phyloP scores from a whole-genome alignment of 1,284 basidiomycete species.

The Sanghuangporus sanghuang region DNA sequence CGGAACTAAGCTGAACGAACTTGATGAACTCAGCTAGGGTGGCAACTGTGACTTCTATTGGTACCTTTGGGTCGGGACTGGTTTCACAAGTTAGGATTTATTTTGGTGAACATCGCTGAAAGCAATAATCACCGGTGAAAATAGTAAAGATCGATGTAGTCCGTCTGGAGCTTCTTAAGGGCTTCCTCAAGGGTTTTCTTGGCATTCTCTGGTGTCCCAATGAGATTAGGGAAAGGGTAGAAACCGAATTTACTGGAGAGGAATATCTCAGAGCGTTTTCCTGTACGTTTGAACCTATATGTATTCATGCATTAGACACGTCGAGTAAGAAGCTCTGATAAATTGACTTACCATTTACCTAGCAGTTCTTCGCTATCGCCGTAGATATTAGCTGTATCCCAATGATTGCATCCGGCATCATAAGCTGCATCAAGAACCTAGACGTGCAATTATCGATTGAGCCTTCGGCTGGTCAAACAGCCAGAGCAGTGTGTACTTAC shows the following conservation, averaged over 20 bases:
- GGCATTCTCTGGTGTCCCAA: conserved; percentile 32
- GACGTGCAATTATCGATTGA: conserved; percentile 1
- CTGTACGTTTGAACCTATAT: conserved; percentile 39
- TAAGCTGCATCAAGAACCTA: conserved; percentile 38
- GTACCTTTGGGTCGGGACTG: conserved; percentile 37
- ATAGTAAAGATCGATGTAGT: conserved; percentile 45
- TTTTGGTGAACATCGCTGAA: background rate
- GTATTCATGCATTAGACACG: background rate
- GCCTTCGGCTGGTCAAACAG: background rate
- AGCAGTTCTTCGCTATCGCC: conserved; percentile 40
- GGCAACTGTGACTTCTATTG: conserved; percentile 46
- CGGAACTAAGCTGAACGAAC: conserved; percentile 25
- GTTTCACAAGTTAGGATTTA: conserved; percentile 10
- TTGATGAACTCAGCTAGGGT: conserved; percentile 53
- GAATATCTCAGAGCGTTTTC: conserved; percentile 41
- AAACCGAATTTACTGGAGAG: conserved; percentile 49
- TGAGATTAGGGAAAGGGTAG: conserved; percentile 19
- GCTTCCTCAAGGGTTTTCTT: conserved; percentile 32
- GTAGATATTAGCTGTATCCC: conserved; percentile 41
- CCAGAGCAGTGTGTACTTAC: background rate
- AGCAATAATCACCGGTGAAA: conserved; percentile 29
- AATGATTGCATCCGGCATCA: conserved; percentile 34
- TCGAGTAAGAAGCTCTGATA: background rate
- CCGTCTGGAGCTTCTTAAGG: conserved; percentile 36
- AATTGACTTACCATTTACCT: conserved; percentile 34